Conservation (phyloP, 345 rosid genomes). For the Citrus cavaleriei region DNA sequence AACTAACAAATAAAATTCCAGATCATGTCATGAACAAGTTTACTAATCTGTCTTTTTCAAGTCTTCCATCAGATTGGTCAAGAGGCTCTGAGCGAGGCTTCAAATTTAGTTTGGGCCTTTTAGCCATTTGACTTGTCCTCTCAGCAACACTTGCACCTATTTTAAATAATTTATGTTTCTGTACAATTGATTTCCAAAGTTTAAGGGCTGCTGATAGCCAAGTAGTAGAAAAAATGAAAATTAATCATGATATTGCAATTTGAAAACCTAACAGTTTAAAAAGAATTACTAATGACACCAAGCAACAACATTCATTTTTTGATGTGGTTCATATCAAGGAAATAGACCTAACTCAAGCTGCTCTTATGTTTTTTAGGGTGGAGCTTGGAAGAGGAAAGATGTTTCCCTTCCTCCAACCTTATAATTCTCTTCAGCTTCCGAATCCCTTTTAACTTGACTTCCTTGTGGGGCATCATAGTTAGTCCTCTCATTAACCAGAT, state of each 20-base stretch:
- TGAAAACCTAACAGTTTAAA: neutral
- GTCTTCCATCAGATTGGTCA: slow-evolving; percentile 17
- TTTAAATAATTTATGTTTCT: slow-evolving; percentile 10
- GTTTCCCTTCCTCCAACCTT: slow-evolving; percentile 5
- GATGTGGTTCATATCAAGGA: slow-evolving; percentile 5
- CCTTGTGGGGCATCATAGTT: neutral
- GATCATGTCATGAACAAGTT: neutral
- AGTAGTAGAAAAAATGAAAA: neutral
- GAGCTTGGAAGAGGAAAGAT: neutral
- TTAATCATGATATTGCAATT: neutral
- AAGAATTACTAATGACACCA: neutral
- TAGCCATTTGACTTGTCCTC: slow-evolving; percentile 4
- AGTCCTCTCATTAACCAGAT: slow-evolving; percentile 2
- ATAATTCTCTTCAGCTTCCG: slow-evolving; percentile 5
- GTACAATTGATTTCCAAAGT: neutral
- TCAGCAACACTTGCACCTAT: neutral
- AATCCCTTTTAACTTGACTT: slow-evolving; percentile 11
- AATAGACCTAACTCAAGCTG: neutral
- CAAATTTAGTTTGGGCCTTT: slow-evolving; percentile 30
- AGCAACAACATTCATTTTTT: neutral
- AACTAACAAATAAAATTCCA: neutral
- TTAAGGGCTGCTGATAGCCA: neutral
- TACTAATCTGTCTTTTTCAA: slow-evolving; percentile 14
- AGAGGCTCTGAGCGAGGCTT: slow-evolving; percentile 23
- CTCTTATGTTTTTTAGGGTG: slow-evolving; percentile 6